phyloP scores from a whole-genome alignment of 768 basidiomycete genomes.

The Leccinum disarticulatum region DNA sequence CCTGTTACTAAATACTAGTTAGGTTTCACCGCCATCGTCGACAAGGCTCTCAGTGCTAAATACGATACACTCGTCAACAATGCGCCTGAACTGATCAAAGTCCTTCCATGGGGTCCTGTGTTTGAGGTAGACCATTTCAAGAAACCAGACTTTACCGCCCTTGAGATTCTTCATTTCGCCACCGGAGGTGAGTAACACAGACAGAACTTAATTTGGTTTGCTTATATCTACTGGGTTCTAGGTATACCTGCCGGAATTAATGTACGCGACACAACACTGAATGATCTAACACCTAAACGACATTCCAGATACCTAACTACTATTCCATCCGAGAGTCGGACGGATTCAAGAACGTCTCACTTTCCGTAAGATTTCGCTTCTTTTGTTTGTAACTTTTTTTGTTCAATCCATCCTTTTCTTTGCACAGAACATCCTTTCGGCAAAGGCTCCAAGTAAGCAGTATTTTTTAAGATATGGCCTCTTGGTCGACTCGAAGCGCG shows the following conservation, averaged over 20 bases:
- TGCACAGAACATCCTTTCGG: conserved; percentile 76
- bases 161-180: conserved; percentile 80
- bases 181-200: conserved; percentile 60
- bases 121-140: conserved; percentile 73
- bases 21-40: conserved; percentile 88
- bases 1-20: conserved; percentile 1
- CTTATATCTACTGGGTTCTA: conserved; percentile 22
- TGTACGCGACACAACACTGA: conserved; percentile 37
- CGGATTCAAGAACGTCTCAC: conserved; percentile 89
- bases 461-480: not conserved
- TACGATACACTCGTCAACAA: conserved; percentile 73
- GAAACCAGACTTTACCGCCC: conserved; percentile 85
- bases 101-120: conserved; percentile 75
- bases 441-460: conserved; percentile 75
- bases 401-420: not conserved
- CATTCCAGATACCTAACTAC: conserved; percentile 73
- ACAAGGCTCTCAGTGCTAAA: conserved; percentile 80
- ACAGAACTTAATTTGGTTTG: not conserved
- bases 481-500: not conserved
- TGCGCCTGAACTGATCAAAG: conserved; percentile 79
- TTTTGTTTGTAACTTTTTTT: not conserved
- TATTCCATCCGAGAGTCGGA: conserved; percentile 78
- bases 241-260: conserved; percentile 90
- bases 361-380: conserved; percentile 52
- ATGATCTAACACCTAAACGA: not conserved